phyloP scores from a whole-genome alignment of 2,329 filamentous ascomycete species.

The Fusarium mangiferae region DNA sequence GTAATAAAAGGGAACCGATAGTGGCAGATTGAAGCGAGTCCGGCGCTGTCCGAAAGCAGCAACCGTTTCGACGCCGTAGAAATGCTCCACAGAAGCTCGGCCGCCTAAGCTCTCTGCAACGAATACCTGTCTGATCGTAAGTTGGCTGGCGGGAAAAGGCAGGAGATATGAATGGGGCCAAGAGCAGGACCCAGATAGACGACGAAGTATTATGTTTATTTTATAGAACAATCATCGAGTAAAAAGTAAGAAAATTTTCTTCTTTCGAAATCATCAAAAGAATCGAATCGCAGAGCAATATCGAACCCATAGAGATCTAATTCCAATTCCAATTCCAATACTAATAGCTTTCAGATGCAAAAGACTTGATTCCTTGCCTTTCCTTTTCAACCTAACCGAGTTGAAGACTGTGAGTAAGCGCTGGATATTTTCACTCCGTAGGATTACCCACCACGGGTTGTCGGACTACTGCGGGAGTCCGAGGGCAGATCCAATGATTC shows the following conservation, averaged over 20 bases:
- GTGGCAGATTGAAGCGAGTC: not conserved
- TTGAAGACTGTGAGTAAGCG: slow-evolving; percentile 12
- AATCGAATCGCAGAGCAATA: not conserved
- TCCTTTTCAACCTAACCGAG: not conserved
- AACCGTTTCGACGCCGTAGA: slow-evolving; percentile 36
- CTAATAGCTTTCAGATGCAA: not conserved
- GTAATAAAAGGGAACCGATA: slow-evolving; percentile 14
- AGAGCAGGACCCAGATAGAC: not conserved
- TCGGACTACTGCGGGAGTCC: slow-evolving; percentile 40
- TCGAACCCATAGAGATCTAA: not conserved
- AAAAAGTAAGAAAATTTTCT: not conserved
- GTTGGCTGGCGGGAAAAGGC: not conserved
- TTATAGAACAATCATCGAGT: not conserved
- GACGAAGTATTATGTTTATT: not conserved
- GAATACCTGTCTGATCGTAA: too few species aligned
- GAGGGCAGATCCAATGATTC: slow-evolving; percentile 14
- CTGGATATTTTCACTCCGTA: not conserved
- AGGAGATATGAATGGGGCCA: slow-evolving; percentile 16
- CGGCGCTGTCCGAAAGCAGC: slow-evolving; percentile 28
- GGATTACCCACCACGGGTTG: slow-evolving; percentile 20
- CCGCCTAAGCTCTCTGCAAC: not conserved
- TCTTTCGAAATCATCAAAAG: not conserved
- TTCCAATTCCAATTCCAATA: not conserved
- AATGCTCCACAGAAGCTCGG: slow-evolving; percentile 19
- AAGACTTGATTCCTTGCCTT: not conserved